These are phyloP conservation scores for Trichoderma virens DNA, from an alignment of 495 filamentous ascomycete genomes.

Conservation along the genomic window DNA sequence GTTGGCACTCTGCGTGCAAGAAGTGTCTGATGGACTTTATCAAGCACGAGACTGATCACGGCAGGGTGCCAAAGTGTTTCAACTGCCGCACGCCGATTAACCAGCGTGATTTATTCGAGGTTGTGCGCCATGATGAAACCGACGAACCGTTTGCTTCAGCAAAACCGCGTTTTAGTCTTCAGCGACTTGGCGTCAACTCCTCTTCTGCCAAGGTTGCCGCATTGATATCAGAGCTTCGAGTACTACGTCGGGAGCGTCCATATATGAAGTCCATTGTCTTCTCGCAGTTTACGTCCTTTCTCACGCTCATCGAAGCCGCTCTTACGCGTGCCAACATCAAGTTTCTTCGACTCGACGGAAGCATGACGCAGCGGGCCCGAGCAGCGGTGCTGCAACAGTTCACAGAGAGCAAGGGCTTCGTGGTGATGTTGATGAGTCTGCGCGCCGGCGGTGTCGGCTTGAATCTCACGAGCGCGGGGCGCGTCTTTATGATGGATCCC, in stretches of 20 bases:
- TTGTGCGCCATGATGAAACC: slow-evolving; percentile 52
- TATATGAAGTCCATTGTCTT: slow-evolving; percentile 88
- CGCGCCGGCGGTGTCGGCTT: slow-evolving; percentile 89
- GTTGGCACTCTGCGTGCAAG: slow-evolving; percentile 96
- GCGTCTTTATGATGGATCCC: slow-evolving; percentile 98
- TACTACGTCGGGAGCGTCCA: slow-evolving; percentile 50
- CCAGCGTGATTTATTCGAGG: slow-evolving; percentile 80
- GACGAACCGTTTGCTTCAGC: slow-evolving; percentile 29
- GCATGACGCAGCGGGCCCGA: slow-evolving; percentile 78
- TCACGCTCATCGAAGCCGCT: slow-evolving; percentile 79
- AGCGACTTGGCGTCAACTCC: slow-evolving; percentile 60
- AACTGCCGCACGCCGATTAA: slow-evolving; percentile 81
- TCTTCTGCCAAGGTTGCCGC: slow-evolving; percentile 84
- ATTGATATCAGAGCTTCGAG: slow-evolving; percentile 64
- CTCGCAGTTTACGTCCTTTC: slow-evolving; percentile 93
- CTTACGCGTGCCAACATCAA: slow-evolving; percentile 63
- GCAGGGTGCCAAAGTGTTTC: slow-evolving; percentile 71
- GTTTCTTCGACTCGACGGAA: slow-evolving; percentile 81
- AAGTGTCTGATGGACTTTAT: slow-evolving; percentile 83
- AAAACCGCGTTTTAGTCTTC: slow-evolving; percentile 63
- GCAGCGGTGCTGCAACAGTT: slow-evolving; percentile 70
- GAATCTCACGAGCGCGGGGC: slow-evolving; percentile 79
- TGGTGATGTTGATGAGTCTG: slow-evolving; percentile 74
- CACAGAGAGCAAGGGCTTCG: slow-evolving; percentile 38
- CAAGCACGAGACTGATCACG: slow-evolving; percentile 69